These are phyloP conservation scores for Lipomyces yamanashiensis DNA, from an alignment of 805 yeast species.

Conservation along the genomic window DNA sequence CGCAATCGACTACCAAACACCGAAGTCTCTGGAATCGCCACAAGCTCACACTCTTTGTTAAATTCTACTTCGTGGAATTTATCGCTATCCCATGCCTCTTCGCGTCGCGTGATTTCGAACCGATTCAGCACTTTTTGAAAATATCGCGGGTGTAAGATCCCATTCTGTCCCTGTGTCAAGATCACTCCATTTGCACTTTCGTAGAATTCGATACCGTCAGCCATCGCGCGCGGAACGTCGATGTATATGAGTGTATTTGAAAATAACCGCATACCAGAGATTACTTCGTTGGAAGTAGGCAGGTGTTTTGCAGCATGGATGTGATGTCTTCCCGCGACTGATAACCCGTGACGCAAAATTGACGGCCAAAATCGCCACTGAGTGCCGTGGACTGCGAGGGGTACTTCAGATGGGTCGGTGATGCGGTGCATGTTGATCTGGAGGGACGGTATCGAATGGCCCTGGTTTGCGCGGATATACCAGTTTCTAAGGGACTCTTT, in stretches of 20 bases:
- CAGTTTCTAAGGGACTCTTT: conserved; percentile 18
- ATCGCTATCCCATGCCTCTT: background rate
- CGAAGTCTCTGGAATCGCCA: background rate
- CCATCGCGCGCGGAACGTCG: conserved; percentile 56
- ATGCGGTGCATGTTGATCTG: conserved; percentile 48
- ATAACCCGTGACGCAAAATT: conserved; percentile 59
- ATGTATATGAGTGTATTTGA: conserved; percentile 66
- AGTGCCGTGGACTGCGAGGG: conserved; percentile 81
- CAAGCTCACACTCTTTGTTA: background rate
- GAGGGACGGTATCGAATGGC: conserved; percentile 66
- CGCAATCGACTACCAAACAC: background rate
- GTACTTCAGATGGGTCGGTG: conserved; percentile 51
- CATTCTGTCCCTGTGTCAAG: conserved; percentile 66
- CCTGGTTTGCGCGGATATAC: conserved; percentile 87
- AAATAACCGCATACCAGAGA: conserved; percentile 74
- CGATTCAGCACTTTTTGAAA: conserved; percentile 49
- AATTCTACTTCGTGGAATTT: background rate
- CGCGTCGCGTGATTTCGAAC: conserved; percentile 32
- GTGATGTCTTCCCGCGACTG: conserved; percentile 77
- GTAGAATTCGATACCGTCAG: conserved; percentile 56
- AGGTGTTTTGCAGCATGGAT: conserved; percentile 78
- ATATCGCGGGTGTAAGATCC: conserved; percentile 53
- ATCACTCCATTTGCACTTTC: conserved; percentile 77
- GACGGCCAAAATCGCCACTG: conserved; percentile 50
- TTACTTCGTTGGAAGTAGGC: conserved; percentile 53